Evolutionary conservation across 2,329 filamentous ascomycete genomes (phyloP).

Genomic region (Claviceps arundinis): DNA sequence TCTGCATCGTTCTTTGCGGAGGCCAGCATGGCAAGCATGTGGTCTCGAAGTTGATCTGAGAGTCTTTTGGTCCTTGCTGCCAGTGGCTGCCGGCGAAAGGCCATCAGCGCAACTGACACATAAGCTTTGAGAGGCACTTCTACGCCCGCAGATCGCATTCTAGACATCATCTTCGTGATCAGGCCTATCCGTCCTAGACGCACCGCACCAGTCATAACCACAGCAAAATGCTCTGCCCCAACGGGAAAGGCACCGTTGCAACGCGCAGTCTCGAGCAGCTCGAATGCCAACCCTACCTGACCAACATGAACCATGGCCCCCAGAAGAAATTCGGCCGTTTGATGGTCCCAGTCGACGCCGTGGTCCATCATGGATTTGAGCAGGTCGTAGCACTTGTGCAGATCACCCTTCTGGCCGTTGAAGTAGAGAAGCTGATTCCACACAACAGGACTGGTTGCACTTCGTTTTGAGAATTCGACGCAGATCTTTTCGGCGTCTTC

Average conservation of each 20-base stretch:
- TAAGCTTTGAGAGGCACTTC: slow-evolving; percentile 29
- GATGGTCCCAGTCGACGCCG: slow-evolving; percentile 32
- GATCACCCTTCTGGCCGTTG: slow-evolving; percentile 48
- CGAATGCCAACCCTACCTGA: slow-evolving; percentile 36
- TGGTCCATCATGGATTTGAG: slow-evolving; percentile 35
- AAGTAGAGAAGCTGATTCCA: slow-evolving; percentile 70
- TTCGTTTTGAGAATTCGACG: slow-evolving; percentile 36
- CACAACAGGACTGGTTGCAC: slow-evolving; percentile 43
- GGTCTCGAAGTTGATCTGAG: slow-evolving; percentile 16
- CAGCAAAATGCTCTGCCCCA: slow-evolving; percentile 34
- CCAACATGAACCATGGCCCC: slow-evolving; percentile 33
- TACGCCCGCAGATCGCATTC: slow-evolving; percentile 30
- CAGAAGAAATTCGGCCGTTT: slow-evolving; percentile 38
- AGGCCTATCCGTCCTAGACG: slow-evolving; percentile 29
- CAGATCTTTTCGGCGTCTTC: slow-evolving; percentile 25
- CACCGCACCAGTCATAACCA: slow-evolving; percentile 39
- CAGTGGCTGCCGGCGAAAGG: slow-evolving; percentile 14
- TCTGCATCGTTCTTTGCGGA: background rate
- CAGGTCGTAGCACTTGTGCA: slow-evolving; percentile 34
- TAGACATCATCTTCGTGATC: slow-evolving; percentile 26
- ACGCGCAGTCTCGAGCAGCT: slow-evolving; percentile 31
- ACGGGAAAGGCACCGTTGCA: slow-evolving; percentile 32
- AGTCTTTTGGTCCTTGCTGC: slow-evolving; percentile 13
- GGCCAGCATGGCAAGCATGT: slow-evolving; percentile 13
- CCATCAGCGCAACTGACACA: slow-evolving; percentile 29